phyloP scores from a whole-genome alignment of 805 yeast species.

The Wickerhamomyces ciferrii region DNA sequence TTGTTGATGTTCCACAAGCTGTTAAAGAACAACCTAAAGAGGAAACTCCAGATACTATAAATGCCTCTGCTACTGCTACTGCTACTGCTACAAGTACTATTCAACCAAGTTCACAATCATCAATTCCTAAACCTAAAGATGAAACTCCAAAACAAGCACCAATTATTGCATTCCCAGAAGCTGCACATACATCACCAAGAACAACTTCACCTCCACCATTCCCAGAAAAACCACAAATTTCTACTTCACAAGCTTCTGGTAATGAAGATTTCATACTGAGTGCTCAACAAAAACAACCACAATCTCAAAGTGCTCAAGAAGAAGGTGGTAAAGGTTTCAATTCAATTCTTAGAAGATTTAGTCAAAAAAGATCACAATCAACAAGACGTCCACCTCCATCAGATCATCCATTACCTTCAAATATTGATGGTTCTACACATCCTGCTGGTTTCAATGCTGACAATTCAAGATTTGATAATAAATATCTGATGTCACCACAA shows the following conservation, averaged over 20 bases:
- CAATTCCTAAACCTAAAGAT: background rate
- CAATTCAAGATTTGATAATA: background rate
- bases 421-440: background rate
- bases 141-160: constrained; percentile 34
- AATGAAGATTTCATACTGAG: constrained; percentile 23
- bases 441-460: constrained; percentile 1
- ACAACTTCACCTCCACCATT: constrained; percentile 35
- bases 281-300: constrained; percentile 33
- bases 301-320: constrained; percentile 14
- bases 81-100: constrained; percentile 15
- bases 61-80: no score
- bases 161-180: constrained; percentile 40
- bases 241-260: constrained; percentile 36
- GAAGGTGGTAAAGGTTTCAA: constrained; percentile 20
- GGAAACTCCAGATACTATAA: constrained; percentile 6
- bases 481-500: constrained; percentile 1
- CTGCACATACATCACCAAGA: constrained; percentile 45
- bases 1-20: constrained; percentile 22
- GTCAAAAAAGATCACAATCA: constrained; percentile 22
- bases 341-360: constrained; percentile 23
- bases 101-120: constrained; percentile 8
- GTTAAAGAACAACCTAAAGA: constrained; percentile 12
- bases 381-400: constrained; percentile 15
- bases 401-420: constrained; percentile 1
- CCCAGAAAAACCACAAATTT: constrained; percentile 37